Evolutionary conservation across 768 basidiomycete species (phyloP).

Genomic region (Filobasidium wieringae): DNA sequence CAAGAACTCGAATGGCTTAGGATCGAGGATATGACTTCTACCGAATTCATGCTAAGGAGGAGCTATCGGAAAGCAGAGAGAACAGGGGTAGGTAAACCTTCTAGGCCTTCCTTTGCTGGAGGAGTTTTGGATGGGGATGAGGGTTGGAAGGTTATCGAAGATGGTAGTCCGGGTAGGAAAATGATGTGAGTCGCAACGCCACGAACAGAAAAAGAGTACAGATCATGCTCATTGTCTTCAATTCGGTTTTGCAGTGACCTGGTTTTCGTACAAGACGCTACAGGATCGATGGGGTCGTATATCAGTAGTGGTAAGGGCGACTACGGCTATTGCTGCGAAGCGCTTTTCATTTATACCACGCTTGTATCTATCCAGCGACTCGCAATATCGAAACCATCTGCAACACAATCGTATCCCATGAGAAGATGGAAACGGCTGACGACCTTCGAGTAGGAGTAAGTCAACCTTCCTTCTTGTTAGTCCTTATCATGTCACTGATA

Average conservation of each 20-base stretch:
- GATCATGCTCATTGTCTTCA: not conserved
- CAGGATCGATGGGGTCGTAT: conserved; percentile 47
- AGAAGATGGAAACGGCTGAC: conserved; percentile 71
- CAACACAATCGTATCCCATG: conserved; percentile 85
- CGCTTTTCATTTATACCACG: not conserved
- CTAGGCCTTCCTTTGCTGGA: not conserved
- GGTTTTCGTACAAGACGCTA: conserved; percentile 91
- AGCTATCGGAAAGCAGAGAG: not conserved
- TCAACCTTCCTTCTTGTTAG: not conserved
- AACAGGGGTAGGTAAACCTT: not conserved
- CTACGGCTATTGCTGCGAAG: not conserved
- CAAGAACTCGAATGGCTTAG: not conserved
- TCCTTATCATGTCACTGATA: not conserved
- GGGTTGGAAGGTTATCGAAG: not conserved
- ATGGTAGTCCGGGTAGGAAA: conserved; percentile 10
- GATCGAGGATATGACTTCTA: not conserved
- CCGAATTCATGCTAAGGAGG: not conserved
- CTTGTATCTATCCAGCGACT: conserved; percentile 79
- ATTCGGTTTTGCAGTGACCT: conserved; percentile 46
- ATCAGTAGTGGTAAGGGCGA: conserved; percentile 24
- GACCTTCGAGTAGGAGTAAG: conserved; percentile 65
- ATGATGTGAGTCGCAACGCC: conserved; percentile 5
- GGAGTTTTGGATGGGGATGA: not conserved
- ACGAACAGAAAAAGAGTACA: not conserved
- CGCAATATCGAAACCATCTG: conserved; percentile 95